Evolutionary conservation across 2,329 filamentous ascomycete genomes (phyloP).

Genomic region (Pezicula rhizophila): DNA sequence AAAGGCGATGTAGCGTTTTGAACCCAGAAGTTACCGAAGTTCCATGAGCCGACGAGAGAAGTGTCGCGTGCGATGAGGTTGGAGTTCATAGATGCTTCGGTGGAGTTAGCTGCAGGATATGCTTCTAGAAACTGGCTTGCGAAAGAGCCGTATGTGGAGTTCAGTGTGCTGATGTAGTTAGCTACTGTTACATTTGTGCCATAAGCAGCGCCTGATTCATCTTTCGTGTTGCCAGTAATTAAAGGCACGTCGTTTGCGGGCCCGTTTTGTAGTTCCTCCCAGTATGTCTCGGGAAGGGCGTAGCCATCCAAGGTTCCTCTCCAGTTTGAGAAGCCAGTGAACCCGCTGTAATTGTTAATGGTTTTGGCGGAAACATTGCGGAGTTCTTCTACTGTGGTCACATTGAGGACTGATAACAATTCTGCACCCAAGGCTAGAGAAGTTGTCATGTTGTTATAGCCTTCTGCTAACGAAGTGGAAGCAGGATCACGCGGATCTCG

Average conservation of each 20-base stretch:
- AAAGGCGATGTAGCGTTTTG: slow-evolving; percentile 18
- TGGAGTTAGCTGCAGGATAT: slow-evolving; percentile 20
- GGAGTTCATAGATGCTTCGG: slow-evolving; percentile 14
- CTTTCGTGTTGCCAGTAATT: slow-evolving; percentile 31
- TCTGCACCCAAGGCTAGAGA: slow-evolving; percentile 4
- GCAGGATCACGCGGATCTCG: slow-evolving; percentile 23
- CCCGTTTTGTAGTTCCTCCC: slow-evolving; percentile 16
- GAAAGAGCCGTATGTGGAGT: slow-evolving; percentile 7
- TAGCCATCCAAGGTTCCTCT: slow-evolving; percentile 10
- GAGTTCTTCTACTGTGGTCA: slow-evolving; percentile 13
- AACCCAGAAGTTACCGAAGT: slow-evolving; percentile 22
- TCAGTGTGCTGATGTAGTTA: slow-evolving; percentile 17
- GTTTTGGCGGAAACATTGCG: no score
- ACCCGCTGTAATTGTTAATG: no score
- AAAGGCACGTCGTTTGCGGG: slow-evolving; percentile 30
- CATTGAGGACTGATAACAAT: slow-evolving; percentile 14
- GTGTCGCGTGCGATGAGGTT: slow-evolving; percentile 22
- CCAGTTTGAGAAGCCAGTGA: slow-evolving; percentile 5
- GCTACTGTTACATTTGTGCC: slow-evolving; percentile 20
- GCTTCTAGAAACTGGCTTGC: slow-evolving; percentile 11
- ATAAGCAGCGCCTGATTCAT: slow-evolving; percentile 25
- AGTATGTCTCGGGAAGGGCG: slow-evolving; percentile 17
- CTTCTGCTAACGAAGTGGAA: slow-evolving; percentile 14
- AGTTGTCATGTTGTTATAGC: slow-evolving; percentile 11
- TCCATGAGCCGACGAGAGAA: slow-evolving; percentile 21